Evolutionary conservation across 176 grass and related monocot species (phyloP).

Genomic region (Ensete glaucum): DNA sequence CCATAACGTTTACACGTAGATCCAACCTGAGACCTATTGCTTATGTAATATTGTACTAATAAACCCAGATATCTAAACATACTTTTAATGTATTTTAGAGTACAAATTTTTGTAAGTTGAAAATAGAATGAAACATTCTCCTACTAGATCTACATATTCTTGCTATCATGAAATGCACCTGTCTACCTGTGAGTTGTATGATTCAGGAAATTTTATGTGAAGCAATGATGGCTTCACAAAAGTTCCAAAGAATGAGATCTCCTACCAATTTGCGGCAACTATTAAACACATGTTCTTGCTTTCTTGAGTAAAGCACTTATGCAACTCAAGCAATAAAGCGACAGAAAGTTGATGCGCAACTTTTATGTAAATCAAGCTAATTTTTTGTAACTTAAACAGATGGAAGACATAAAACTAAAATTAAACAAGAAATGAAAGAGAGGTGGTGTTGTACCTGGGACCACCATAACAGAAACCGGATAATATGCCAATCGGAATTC

Average conservation of each 20-base stretch:
- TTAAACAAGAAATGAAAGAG: conserved; percentile 8
- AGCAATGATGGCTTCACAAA: neutral
- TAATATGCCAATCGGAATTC: conserved; percentile 74
- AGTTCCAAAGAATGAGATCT: neutral
- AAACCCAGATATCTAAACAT: too few species aligned
- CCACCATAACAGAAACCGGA: conserved; percentile 86
- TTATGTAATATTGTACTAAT: too few species aligned
- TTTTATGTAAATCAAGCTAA: too few species aligned
- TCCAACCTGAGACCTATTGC: too few species aligned
- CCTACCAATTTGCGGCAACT: neutral
- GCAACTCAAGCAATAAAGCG: neutral
- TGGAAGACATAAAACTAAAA: neutral
- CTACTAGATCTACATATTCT: neutral
- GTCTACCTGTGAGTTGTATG: neutral
- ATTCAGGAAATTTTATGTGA: neutral
- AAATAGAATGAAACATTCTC: neutral
- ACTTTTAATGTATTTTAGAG: too few species aligned
- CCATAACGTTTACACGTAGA: too few species aligned
- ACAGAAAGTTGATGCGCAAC: neutral
- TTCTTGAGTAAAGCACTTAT: neutral
- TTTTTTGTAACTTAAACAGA: too few species aligned
- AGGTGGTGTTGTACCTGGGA: conserved; percentile 58
- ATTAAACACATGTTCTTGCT: too few species aligned
- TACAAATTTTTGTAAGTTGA: neutral
- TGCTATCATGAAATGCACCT: neutral